Conservation (phyloP, 306 rosid genomes). For the Corylus heterophylla region DNA sequence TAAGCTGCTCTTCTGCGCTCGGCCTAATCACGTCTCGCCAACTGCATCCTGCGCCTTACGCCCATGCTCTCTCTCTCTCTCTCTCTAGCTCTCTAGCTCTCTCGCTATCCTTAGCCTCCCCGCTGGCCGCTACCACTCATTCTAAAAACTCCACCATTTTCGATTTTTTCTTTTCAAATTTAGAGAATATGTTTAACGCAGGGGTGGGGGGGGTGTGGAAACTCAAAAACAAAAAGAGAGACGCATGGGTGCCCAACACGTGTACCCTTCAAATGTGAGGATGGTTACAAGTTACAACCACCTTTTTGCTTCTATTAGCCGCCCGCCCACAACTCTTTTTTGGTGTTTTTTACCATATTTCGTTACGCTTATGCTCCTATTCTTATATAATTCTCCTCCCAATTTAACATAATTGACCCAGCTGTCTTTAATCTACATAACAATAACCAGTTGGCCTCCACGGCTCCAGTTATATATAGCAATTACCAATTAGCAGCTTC, state of each 20-base stretch:
- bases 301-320: neutral
- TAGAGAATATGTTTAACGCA: neutral
- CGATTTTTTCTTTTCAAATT: neutral
- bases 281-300: slow-evolving; percentile 22
- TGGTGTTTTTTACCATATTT: neutral
- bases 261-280: slow-evolving; percentile 33
- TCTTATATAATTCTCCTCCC: neutral
- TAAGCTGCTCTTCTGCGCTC: too few species aligned
- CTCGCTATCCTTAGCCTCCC: too few species aligned
- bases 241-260: slow-evolving; percentile 30
- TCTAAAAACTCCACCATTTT: too few species aligned
- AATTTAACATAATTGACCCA: neutral
- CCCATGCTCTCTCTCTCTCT: too few species aligned
- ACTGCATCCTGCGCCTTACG: too few species aligned
- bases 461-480: too few species aligned
- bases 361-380: neutral
- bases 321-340: slow-evolving; percentile 2
- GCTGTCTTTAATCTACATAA: neutral
- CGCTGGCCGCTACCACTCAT: too few species aligned
- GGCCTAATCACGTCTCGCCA: too few species aligned
- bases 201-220: slow-evolving; percentile 6
- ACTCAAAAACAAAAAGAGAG: neutral
- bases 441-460: neutral
- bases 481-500: too few species aligned
- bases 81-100: too few species aligned